phyloP scores from a whole-genome alignment of 2,329 filamentous ascomycete species.

The Colletotrichum sp. region DNA sequence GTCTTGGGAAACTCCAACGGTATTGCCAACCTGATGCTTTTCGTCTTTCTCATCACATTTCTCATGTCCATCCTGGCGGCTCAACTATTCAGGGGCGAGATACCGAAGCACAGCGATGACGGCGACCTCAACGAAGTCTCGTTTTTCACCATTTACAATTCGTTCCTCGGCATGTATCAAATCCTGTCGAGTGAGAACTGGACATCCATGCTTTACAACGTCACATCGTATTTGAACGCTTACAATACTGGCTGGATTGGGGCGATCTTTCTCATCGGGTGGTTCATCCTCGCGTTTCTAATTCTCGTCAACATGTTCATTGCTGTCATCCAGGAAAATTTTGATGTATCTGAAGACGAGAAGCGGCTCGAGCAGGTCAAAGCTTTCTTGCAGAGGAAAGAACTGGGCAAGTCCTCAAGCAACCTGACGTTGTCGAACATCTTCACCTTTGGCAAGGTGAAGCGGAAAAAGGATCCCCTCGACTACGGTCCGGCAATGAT shows the following conservation, averaged over 20 bases:
- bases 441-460: slow-evolving; percentile 66
- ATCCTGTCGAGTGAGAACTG: slow-evolving; percentile 95
- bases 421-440: slow-evolving; percentile 80
- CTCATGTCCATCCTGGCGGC: slow-evolving; percentile 91
- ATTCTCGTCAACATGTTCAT: slow-evolving; percentile 99
- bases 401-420: slow-evolving; percentile 73
- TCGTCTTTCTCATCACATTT: slow-evolving; percentile 95
- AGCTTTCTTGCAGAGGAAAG: slow-evolving; percentile 90
- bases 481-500: slow-evolving; percentile 92
- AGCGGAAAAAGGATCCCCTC: slow-evolving; percentile 76
- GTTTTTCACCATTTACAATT: slow-evolving; percentile 92
- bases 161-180: slow-evolving; percentile 97
- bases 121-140: slow-evolving; percentile 72
- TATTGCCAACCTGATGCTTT: slow-evolving; percentile 93
- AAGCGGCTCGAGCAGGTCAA: slow-evolving; percentile 97
- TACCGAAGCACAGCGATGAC: slow-evolving; percentile 67
- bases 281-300: slow-evolving; percentile 95
- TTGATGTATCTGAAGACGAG: slow-evolving; percentile 97
- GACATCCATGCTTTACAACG: slow-evolving; percentile 85
- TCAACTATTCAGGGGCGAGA: slow-evolving; percentile 89
- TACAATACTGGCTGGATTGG: slow-evolving; percentile 89
- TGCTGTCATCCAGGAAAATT: slow-evolving; percentile 99
- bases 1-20: slow-evolving; percentile 91
- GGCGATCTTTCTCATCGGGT: slow-evolving; percentile 87
- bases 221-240: slow-evolving; percentile 70